Conservation (phyloP, 78 protist genomes). For the Speleostelium caveatum region DNA sequence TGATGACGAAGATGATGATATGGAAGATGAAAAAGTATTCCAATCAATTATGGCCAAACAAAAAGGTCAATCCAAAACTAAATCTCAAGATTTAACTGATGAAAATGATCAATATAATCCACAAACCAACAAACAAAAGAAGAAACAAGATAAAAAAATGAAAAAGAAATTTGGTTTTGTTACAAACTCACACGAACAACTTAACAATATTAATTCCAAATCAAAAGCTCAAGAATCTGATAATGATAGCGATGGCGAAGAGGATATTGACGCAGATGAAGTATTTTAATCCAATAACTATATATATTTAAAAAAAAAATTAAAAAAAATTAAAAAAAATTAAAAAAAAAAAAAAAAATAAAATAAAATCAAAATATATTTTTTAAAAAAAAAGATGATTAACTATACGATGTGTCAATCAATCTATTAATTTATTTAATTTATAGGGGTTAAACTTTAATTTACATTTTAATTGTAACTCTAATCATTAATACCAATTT, state of each 20-base stretch:
- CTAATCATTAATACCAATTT: neutral
- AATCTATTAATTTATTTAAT: no score
- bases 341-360: neutral
- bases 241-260: constrained; percentile 13
- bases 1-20: constrained; percentile 51
- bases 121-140: constrained; percentile 40
- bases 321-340: neutral
- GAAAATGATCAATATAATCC: constrained; percentile 76
- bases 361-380: neutral
- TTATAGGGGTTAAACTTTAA: neutral
- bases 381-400: neutral
- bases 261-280: constrained; percentile 29
- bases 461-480: no score
- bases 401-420: neutral
- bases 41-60: constrained; percentile 15
- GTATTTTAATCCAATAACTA: neutral
- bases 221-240: neutral
- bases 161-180: constrained; percentile 69
- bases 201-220: neutral
- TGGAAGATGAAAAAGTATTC: neutral
- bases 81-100: constrained; percentile 62
- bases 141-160: constrained; percentile 69
- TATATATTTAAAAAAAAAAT: neutral
- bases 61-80: neutral
- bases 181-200: constrained; percentile 6